These are phyloP conservation scores for Talaromyces sp. DNA, from an alignment of 2,329 filamentous ascomycete species.

Conservation along the genomic window DNA sequence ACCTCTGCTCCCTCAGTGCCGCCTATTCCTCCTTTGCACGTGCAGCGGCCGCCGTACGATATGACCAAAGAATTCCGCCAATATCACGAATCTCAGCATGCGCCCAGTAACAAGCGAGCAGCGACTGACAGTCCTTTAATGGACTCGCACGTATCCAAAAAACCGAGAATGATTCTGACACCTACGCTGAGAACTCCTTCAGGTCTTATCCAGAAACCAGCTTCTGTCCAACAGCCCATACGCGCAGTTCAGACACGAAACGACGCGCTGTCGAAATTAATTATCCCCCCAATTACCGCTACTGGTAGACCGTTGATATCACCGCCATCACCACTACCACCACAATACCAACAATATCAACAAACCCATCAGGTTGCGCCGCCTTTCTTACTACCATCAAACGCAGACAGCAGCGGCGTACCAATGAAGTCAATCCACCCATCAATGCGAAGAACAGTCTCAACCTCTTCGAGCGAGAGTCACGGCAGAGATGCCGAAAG, in stretches of 20 bases:
- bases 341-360: slow-evolving; percentile 13
- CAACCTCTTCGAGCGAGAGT: not conserved
- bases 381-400: slow-evolving; percentile 43
- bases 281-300: not conserved
- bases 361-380: not conserved
- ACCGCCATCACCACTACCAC: not conserved
- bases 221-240: not conserved
- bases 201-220: not conserved
- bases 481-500: slow-evolving; percentile 51
- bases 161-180: not conserved
- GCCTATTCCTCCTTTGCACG: not conserved
- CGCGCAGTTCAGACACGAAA: not conserved
- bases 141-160: not conserved
- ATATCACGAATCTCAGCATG: not conserved
- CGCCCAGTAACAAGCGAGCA: not conserved
- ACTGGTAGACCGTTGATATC: not conserved
- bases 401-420: slow-evolving; percentile 42
- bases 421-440: not conserved
- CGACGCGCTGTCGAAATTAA: not conserved
- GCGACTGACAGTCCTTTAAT: not conserved
- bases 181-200: not conserved
- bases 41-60: not conserved
- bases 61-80: not conserved
- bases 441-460: not conserved
- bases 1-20: not conserved